Conservation (phyloP, 1,284 basidiomycete genomes). For the Abortiporus biennis region DNA sequence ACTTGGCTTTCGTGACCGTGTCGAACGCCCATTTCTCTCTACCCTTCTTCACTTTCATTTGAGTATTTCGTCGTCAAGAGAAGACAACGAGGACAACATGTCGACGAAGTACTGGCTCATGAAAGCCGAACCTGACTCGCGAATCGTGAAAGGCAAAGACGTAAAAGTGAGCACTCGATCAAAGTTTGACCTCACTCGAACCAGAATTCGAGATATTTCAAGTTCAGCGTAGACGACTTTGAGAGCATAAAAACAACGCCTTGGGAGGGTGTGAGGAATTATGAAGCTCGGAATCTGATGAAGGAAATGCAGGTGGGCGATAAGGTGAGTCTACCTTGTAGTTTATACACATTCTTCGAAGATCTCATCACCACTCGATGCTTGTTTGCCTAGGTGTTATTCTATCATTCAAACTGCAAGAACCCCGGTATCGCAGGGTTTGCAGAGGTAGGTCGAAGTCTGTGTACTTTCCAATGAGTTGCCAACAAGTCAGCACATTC, state of each 20-base stretch:
- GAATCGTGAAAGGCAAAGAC: slow-evolving; percentile 85
- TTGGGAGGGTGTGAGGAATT: slow-evolving; percentile 93
- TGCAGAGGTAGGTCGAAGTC: slow-evolving; percentile 58
- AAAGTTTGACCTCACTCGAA: slow-evolving; percentile 4
- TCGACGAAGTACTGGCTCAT: slow-evolving; percentile 64
- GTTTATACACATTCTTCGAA: no score
- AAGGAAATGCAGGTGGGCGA: slow-evolving; percentile 86
- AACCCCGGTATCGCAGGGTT: slow-evolving; percentile 82
- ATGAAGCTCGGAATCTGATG: slow-evolving; percentile 91
- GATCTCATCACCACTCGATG: no score
- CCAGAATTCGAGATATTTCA: slow-evolving; percentile 5
- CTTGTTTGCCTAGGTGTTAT: slow-evolving; percentile 45
- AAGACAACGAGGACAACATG: slow-evolving; percentile 13
- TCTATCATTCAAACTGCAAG: slow-evolving; percentile 95
- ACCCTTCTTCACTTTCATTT: neutral
- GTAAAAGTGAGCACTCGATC: slow-evolving; percentile 56
- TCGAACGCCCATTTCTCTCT: no score
- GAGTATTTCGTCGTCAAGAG: neutral
- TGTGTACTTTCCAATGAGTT: slow-evolving; percentile 11
- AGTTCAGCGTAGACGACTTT: slow-evolving; percentile 93
- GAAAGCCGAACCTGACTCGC: slow-evolving; percentile 88
- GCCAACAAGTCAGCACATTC: no score
- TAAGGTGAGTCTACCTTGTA: slow-evolving; percentile 40
- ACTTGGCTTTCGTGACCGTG: no score
- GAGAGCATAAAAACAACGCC: slow-evolving; percentile 67